Evolutionary conservation across 2,329 filamentous ascomycete species (phyloP).

Genomic region (Fusarium sp.): DNA sequence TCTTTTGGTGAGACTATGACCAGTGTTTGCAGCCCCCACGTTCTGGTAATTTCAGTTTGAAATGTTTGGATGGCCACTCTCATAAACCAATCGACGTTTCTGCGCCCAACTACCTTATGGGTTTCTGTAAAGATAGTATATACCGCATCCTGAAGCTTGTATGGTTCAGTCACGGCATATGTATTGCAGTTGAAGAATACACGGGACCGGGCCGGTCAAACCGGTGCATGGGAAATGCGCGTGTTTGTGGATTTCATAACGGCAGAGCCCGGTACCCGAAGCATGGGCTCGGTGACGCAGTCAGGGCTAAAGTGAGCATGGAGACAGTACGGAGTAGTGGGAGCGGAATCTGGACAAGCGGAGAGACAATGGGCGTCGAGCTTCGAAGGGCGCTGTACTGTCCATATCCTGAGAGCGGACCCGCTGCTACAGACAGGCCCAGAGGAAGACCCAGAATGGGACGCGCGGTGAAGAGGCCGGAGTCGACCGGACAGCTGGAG

Average conservation of each 20-base stretch:
- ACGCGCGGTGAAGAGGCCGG: conserved; percentile 33
- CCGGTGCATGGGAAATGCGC: conserved; percentile 17
- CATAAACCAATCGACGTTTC: not conserved
- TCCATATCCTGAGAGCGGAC: conserved; percentile 19
- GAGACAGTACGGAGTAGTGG: conserved; percentile 15
- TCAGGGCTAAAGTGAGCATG: conserved; percentile 12
- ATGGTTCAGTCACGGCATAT: not conserved
- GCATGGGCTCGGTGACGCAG: conserved; percentile 24
- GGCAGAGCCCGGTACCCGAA: not conserved
- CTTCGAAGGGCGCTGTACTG: conserved; percentile 1
- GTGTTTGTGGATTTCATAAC: conserved; percentile 13
- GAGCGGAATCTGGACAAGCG: conserved; percentile 27
- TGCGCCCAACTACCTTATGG: not conserved
- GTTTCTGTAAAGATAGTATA: not conserved
- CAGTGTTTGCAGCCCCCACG: not conserved
- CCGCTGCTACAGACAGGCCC: conserved; percentile 27
- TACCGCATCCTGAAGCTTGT: not conserved
- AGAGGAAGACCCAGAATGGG: conserved; percentile 26
- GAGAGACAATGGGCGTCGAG: conserved; percentile 20
- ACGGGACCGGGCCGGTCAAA: conserved; percentile 39
- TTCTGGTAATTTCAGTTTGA: conserved; percentile 2
- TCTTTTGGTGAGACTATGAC: not conserved
- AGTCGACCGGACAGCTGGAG: conserved; percentile 33
- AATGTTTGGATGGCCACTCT: not conserved
- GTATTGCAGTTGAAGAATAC: not conserved